A percentile compares a stretch with the other conserved stretches of the same genome.
phyloP scores from a whole-genome alignment of 2,329 filamentous ascomycete species.

The Blumeriella jaapii region DNA sequence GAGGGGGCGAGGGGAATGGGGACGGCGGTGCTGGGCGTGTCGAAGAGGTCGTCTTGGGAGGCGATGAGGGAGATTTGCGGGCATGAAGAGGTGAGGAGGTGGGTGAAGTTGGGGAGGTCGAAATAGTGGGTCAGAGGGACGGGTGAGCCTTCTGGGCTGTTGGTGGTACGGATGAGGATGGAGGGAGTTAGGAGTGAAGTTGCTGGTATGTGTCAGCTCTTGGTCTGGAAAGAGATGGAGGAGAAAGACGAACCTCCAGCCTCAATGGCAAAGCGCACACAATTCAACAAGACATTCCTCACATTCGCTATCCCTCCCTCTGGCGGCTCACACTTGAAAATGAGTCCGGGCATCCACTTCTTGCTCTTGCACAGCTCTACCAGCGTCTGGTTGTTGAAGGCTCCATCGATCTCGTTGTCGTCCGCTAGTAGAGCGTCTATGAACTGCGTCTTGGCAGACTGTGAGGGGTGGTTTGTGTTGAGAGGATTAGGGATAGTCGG shows the following conservation, averaged over 20 bases:
- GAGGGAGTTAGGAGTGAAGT: conserved; percentile 30
- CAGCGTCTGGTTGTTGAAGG: conserved; percentile 10
- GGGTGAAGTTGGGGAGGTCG: conserved; percentile 12
- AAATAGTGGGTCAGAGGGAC: conserved; percentile 16
- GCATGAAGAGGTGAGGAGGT: conserved; percentile 6
- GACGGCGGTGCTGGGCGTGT: conserved; percentile 7
- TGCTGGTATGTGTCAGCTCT: conserved; percentile 10
- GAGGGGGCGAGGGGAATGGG: conserved; percentile 4
- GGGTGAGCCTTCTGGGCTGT: conserved; percentile 3
- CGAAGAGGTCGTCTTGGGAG: conserved; percentile 11
- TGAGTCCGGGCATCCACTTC: conserved; percentile 31
- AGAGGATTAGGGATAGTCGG: not conserved
- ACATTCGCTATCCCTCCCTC: conserved; percentile 33
- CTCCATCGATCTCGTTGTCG: conserved; percentile 12
- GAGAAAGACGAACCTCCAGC: conserved; percentile 31
- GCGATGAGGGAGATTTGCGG: conserved; percentile 9
- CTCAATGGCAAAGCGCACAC: conserved; percentile 36
- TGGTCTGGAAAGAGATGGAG: not conserved
- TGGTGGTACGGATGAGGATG: conserved; percentile 8
- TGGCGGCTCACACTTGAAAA: conserved; percentile 33
- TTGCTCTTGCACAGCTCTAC: conserved; percentile 26
- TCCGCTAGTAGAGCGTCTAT: conserved; percentile 4
- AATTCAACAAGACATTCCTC: conserved; percentile 34
- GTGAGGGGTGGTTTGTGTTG: not conserved
- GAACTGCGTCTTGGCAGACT: conserved; percentile 8